Conservation (phyloP, 2,329 filamentous ascomycete genomes). For the Fusarium humuli region DNA sequence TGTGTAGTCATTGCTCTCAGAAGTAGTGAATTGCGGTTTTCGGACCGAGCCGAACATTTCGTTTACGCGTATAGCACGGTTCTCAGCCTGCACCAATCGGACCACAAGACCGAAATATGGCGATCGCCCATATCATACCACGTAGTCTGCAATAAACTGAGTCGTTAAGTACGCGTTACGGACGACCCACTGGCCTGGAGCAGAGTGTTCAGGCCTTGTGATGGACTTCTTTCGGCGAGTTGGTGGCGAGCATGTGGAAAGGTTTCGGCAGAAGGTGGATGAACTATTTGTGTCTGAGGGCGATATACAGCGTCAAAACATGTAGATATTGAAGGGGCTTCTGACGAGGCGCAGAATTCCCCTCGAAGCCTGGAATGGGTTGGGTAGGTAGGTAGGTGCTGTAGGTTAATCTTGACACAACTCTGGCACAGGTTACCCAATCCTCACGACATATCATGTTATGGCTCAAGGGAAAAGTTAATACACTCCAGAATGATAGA, state of each 20-base stretch:
- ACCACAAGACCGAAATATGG: neutral
- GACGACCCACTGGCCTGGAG: neutral
- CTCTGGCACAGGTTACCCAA: neutral
- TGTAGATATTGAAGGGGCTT: neutral
- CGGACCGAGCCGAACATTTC: neutral
- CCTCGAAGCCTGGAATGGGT: neutral
- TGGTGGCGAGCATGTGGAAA: neutral
- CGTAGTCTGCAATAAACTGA: neutral
- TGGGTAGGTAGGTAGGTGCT: neutral
- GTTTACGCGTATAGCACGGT: neutral
- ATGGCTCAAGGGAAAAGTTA: too few species aligned
- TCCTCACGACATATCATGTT: too few species aligned
- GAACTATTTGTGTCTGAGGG: too few species aligned
- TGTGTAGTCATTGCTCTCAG: neutral
- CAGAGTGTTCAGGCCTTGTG: neutral
- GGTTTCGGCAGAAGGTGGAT: neutral
- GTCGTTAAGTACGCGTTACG: neutral
- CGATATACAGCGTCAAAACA: neutral
- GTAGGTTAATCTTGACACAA: neutral
- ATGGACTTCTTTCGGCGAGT: rapidly evolving
- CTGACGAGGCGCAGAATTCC: neutral
- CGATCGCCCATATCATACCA: neutral
- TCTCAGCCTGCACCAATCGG: neutral
- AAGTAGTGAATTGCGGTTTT: neutral
- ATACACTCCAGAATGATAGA: too few species aligned